These are phyloP conservation scores for Strobilomyces confusus DNA, from an alignment of 768 basidiomycete species.

Conservation along the genomic window DNA sequence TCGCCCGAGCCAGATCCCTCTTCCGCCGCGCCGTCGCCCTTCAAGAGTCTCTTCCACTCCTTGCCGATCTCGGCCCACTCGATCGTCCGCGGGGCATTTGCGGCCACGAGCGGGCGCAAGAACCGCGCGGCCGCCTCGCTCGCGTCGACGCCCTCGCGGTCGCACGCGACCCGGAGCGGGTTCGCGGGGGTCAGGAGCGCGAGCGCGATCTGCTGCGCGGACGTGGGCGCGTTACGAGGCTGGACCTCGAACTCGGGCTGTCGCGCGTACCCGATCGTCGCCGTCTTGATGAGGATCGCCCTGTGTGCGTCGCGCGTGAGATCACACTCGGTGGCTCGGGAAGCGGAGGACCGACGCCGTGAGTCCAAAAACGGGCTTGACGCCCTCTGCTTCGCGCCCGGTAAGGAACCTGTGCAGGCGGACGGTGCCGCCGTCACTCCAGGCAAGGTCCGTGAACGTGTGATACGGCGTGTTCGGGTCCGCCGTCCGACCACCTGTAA, in stretches of 20 bases:
- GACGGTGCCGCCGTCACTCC: slow-evolving; percentile 34
- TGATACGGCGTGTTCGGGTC: slow-evolving; percentile 56
- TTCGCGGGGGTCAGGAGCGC: slow-evolving; percentile 34
- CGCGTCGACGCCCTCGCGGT: slow-evolving; percentile 25
- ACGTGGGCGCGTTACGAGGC: slow-evolving; percentile 41
- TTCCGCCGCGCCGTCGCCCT: not conserved
- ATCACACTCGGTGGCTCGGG: too few species aligned
- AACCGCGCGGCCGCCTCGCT: slow-evolving; percentile 12
- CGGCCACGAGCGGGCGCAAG: slow-evolving; percentile 6
- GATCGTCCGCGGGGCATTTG: slow-evolving; percentile 9
- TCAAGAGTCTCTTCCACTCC: slow-evolving; percentile 20
- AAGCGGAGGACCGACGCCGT: slow-evolving; percentile 61
- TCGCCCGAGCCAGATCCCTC: not conserved
- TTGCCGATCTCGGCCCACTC: slow-evolving; percentile 20
- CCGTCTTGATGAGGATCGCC: slow-evolving; percentile 48
- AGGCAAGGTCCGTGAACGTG: slow-evolving; percentile 52
- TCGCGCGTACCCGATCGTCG: slow-evolving; percentile 45
- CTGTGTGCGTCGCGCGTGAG: slow-evolving; percentile 24
- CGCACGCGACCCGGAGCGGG: slow-evolving; percentile 24
- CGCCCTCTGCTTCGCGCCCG: slow-evolving; percentile 76
- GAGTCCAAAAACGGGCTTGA: slow-evolving; percentile 85
- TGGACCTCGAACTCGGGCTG: slow-evolving; percentile 42
- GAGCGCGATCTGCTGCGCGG: slow-evolving; percentile 39
- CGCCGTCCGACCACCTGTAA: slow-evolving; percentile 49
- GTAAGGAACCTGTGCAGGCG: slow-evolving; percentile 82